These are phyloP conservation scores for Arthroderma uncinatum DNA, from an alignment of 2,329 filamentous ascomycete species.

Conservation along the genomic window DNA sequence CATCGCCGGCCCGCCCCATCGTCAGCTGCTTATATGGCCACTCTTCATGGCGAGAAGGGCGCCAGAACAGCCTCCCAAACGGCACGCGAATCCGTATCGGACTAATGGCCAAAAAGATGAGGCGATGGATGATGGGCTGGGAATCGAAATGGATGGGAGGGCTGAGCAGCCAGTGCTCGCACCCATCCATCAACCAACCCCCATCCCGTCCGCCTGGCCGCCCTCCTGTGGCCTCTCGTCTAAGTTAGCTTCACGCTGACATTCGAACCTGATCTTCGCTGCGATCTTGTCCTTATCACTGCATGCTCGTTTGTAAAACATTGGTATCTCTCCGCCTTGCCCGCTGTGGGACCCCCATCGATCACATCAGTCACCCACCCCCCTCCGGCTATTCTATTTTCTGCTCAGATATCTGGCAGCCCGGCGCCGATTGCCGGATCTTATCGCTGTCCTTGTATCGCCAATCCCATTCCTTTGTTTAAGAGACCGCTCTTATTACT, in stretches of 20 bases:
- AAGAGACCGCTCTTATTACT: constrained; percentile 1
- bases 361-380: not conserved
- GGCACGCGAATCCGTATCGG: not conserved
- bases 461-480: constrained; percentile 3
- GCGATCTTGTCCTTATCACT: not conserved
- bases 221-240: not conserved
- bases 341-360: not conserved
- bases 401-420: not conserved
- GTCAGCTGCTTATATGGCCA: not conserved
- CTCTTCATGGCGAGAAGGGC: not conserved
- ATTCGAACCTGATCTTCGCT: not conserved
- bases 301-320: constrained; percentile 3
- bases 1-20: constrained; percentile 1
- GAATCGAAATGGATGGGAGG: not conserved
- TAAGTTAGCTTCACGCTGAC: not conserved
- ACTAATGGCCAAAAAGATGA: not conserved
- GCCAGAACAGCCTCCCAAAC: too few species aligned
- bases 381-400: not conserved
- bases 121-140: not conserved
- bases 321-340: not conserved
- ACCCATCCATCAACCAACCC: not conserved
- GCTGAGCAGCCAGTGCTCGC: not conserved
- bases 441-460: not conserved
- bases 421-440: constrained; percentile 2
- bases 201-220: not conserved